Evolutionary conservation across 257 asterid species (phyloP).

Genomic region (Lavandula angustifolia): DNA sequence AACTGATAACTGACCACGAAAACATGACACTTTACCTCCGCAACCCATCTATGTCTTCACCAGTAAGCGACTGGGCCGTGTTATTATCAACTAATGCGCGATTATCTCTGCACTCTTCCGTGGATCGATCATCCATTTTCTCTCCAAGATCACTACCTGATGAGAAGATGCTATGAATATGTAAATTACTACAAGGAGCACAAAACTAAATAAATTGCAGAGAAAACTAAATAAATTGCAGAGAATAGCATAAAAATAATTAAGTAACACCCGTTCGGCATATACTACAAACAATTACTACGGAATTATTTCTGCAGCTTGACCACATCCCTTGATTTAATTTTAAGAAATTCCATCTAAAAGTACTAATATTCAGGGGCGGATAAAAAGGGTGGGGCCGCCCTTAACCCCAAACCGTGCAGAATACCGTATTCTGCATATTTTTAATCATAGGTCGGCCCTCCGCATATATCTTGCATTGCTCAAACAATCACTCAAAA

Average conservation of each 20-base stretch:
- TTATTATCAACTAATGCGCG: constrained; percentile 84
- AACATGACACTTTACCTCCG: constrained; percentile 50
- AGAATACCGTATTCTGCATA: too few species aligned
- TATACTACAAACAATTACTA: not conserved
- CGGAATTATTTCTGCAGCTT: not conserved
- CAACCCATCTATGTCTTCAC: constrained; percentile 81
- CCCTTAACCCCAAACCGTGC: too few species aligned
- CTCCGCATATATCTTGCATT: not conserved
- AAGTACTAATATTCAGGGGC: too few species aligned
- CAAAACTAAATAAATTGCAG: too few species aligned
- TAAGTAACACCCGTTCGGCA: not conserved
- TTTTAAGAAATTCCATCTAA: not conserved
- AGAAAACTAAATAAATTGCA: constrained; percentile 11
- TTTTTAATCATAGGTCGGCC: too few species aligned
- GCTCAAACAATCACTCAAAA: not conserved
- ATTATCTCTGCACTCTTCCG: constrained; percentile 72
- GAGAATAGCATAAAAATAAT: not conserved
- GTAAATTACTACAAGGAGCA: constrained; percentile 10
- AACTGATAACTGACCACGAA: not conserved
- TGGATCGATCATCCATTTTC: constrained; percentile 38
- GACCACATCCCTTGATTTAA: constrained; percentile 6
- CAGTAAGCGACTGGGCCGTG: constrained; percentile 83
- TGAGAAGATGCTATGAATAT: constrained; percentile 25
- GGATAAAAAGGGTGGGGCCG: too few species aligned
- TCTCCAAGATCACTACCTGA: constrained; percentile 56